Evolutionary conservation across 768 basidiomycete genomes (phyloP), one percentile per base, ranked within the genome.

Genomic region (Ramaria sp.): DNA sequence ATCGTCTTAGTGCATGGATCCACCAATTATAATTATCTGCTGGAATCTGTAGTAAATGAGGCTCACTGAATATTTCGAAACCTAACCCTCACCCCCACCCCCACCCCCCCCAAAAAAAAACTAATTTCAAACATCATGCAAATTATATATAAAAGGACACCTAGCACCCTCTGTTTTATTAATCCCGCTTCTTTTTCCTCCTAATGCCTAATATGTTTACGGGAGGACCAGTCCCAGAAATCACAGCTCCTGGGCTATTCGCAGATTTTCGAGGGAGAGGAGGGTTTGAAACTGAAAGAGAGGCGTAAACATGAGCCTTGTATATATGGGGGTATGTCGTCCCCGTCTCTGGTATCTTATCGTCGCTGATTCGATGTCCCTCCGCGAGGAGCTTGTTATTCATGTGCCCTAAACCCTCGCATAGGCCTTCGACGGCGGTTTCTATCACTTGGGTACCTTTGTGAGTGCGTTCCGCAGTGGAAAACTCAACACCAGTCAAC

Each of bases 401-500:
- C 11, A 22, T 42, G 15, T 52, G 52, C 15, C 62, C 59, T 38
- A 85, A 74, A 13, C 82, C 84, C 61, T 84, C 85, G 67, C 88
- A 91, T 34, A 90, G 70, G 2, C 86, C 83, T 61, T 75, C 75
- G 59, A 91, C 81, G 12, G 82, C 73, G 33, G 75, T 75, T 68
- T 88, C 82, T 63, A 94, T 70, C 42, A 82, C 78, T 66, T 82
- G 81, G 27, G 88, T 91, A 15, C 80, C 85, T 63, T 82, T 79
- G 59, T 79, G 68, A 17, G 86, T 79, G 55, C 80, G 77, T 53
- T 84, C 83, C 11, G 69, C 65, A 9, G 78, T 83, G 38, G 83
- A 82, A 68, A 93, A 94, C 67, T 93, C 90, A 61, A 86, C 79
- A 39, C 84, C 81, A 20, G 77, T 87, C 67, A 83, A 74, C 62